Conservation (phyloP, 148 eudicot genomes). For the Nepenthes gracilis region DNA sequence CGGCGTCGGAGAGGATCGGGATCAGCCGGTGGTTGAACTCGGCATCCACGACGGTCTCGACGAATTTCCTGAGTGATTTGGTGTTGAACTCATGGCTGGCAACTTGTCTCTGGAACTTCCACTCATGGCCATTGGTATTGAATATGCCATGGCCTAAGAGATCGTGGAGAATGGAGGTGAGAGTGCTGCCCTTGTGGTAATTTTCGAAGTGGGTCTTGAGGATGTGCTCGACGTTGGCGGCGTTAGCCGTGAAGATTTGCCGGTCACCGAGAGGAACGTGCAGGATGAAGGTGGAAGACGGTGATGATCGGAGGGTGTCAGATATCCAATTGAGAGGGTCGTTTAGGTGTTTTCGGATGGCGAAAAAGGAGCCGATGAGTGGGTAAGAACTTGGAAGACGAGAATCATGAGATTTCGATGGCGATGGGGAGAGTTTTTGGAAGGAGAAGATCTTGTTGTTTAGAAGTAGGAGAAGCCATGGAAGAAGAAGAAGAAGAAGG, state of each 20-base stretch:
- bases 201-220: slow-evolving; percentile 18
- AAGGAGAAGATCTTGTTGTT: slow-evolving; percentile 1
- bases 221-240: slow-evolving; percentile 19
- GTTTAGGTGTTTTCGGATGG: background rate
- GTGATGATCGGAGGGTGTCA: slow-evolving; percentile 6
- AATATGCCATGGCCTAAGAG: slow-evolving; percentile 40
- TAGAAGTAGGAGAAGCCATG: background rate
- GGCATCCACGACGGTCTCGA: slow-evolving; percentile 31
- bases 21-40: slow-evolving; percentile 32
- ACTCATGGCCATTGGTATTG: slow-evolving; percentile 27
- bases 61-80: slow-evolving; percentile 28
- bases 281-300: slow-evolving; percentile 10
- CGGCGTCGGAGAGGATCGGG: slow-evolving; percentile 19
- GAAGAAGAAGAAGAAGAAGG: no score
- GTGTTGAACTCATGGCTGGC: slow-evolving; percentile 39
- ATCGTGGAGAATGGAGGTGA: slow-evolving; percentile 9
- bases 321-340: slow-evolving; percentile 13
- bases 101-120: slow-evolving; percentile 45
- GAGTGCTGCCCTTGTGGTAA: slow-evolving; percentile 22
- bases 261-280: slow-evolving; percentile 9
- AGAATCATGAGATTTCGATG: background rate
- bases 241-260: slow-evolving; percentile 15
- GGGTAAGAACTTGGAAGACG: slow-evolving; percentile 11
- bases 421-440: slow-evolving; percentile 2
- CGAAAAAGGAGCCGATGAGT: slow-evolving; percentile 12